A percentile compares a stretch with the other conserved stretches of the same genome.
These are phyloP conservation scores for Curvularia verruculosa DNA, from an alignment of 2,329 filamentous ascomycete species.

Conservation along the genomic window DNA sequence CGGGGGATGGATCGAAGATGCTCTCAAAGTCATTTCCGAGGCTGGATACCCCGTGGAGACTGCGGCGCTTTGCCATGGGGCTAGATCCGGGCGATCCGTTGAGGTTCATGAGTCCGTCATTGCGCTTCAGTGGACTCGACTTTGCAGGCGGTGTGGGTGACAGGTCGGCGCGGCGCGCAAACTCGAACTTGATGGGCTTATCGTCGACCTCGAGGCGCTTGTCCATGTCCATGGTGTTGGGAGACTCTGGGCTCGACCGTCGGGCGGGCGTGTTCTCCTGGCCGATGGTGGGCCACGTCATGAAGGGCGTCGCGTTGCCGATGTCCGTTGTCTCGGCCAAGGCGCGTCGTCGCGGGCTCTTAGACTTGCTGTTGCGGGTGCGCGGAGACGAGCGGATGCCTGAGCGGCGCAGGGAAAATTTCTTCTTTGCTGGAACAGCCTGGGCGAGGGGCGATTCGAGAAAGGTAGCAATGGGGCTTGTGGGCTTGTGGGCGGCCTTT, in stretches of 20 bases:
- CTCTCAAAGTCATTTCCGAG: constrained; percentile 67
- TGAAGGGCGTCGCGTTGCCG: constrained; percentile 68
- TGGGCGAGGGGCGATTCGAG: constrained; percentile 64
- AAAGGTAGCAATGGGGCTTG: constrained; percentile 57
- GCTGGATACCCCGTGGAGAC: constrained; percentile 74
- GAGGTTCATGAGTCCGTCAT: constrained; percentile 86
- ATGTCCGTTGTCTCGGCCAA: constrained; percentile 73
- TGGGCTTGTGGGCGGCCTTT: constrained; percentile 52
- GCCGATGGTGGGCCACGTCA: constrained; percentile 55
- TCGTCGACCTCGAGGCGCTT: constrained; percentile 53
- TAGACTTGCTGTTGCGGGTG: constrained; percentile 69
- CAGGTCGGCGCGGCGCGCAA: constrained; percentile 42
- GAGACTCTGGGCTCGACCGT: constrained; percentile 36
- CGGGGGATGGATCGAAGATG: constrained; percentile 69
- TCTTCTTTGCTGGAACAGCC: constrained; percentile 66
- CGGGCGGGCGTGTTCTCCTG: constrained; percentile 53
- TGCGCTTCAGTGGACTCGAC: constrained; percentile 88
- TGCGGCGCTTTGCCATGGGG: constrained; percentile 88
- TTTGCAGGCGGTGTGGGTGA: constrained; percentile 59
- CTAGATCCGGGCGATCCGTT: constrained; percentile 80
- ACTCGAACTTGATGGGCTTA: constrained; percentile 56
- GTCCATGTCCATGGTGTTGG: constrained; percentile 45
- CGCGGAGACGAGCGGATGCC: constrained; percentile 64
- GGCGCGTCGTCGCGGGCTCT: constrained; percentile 75
- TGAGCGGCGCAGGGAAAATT: constrained; percentile 56